Evolutionary conservation across 192 early-diverging fungal genomes (phyloP), one percentile per base, ranked within the genome.

Genomic region (Spinellus fusiger): DNA sequence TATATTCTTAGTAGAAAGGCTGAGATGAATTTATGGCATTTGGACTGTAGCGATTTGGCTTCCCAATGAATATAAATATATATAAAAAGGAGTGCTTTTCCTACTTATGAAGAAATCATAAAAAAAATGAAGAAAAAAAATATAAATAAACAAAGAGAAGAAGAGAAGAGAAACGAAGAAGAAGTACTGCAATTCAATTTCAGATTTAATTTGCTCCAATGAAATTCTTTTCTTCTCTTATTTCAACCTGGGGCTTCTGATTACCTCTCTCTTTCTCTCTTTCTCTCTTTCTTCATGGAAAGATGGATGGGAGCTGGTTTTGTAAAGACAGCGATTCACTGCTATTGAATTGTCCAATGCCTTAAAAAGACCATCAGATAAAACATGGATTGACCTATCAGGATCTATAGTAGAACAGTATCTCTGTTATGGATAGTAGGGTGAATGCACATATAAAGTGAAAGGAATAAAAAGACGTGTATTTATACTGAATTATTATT

Each of bases 91-190:
- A n/a, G n/a, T n/a, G n/a, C n/a, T n/a, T n/a, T 58, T 33, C 46
- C 37, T 52, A 38, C 15, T 23, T 10, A 46, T 44, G 27, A 22
- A 58, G 38, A n/a, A 34, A 40, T 16, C 32, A 58, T 46, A 3
- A 44, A 32, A 35, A 16, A 12, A n/a, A 25, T n/a, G 25, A 33
- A 29, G 23, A 34, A 0, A n/a, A 40, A 27, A 23, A 13, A 49
- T 7, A 8, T 12, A 54, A 57, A 33, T 26, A 33, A 18, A 60
- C 4, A 48, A 60, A 60, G 25, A 49, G 2, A 22, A 35, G 49
- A 56, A 64, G 58, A 60, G 33, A 25, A 34, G 62, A 35, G 31
- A 48, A 40, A 49, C 12, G 33, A 46, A 22, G n/a, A 63, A 54
- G 37, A 63, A 46, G 52, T 53, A 54, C 31, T 44, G 15, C 16